Base-by-base conservation (phyloP, 2,329 filamentous ascomycete species). In the Botryosphaeria agaves region DNA sequence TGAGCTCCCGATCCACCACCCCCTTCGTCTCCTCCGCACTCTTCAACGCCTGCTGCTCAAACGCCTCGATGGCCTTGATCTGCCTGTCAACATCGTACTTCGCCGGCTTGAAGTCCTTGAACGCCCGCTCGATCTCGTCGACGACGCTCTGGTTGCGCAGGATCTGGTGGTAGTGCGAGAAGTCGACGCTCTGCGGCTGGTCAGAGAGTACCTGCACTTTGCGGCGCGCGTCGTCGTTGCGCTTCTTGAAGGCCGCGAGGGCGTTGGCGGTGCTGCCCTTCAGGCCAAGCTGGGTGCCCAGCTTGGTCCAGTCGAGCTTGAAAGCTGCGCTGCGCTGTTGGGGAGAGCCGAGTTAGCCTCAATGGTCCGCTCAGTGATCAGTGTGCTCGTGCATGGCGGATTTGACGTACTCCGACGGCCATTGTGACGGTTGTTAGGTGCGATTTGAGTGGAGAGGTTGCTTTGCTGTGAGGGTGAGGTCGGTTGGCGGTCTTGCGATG, bases 241-340 rank as follows among this genome's bases (percentile, higher is more conserved):
- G 85, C 76, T 93, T 89, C 75, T 98, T 98, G 78, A 98, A 98
- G 43, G 82, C 72, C 58, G 87, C 78, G 38, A 98, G 83, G 38
- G 87, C 79, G 49, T 77, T 64, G 46, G 82, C 85, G 46, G 89
- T 98, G 66, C 84, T 81, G 58, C 89, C 89, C 60, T 82, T 82
- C 59, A 98, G 83, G 59, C 87, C 87, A 51, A 98, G 84, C 54
- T 87, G 91, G 63, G 72, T 74, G 62, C 78, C 78, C 53, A 98
- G 74, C 67, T 91, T 89, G 65, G 74, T 74, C 89, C 89, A 98
- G 76, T 98, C 89, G 71, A 98, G 74, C 75, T 95, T 98, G 64
- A 91, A 74, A 62, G 87, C 85, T 69, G 87, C 85, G 73, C 83
- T 93, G 72, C 84, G 80, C 87, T 95, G 59, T 58, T 29, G 6